These are phyloP conservation scores for Actinidia chinensis DNA, from an alignment of 179 eudicot species.

Conservation along the genomic window DNA sequence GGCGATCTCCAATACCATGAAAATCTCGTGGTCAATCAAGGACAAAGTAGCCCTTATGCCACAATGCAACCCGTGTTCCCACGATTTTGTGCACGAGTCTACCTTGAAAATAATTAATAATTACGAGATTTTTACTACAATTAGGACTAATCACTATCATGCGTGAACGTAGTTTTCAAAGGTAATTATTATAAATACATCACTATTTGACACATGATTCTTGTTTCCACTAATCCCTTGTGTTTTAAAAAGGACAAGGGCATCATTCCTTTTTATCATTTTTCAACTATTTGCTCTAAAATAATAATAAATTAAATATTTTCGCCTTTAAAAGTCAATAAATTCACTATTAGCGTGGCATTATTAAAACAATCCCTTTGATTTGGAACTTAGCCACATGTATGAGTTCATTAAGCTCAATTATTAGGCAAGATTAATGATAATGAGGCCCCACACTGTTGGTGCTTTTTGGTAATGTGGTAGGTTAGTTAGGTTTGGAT, in stretches of 20 bases:
- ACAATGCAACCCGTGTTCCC: too few relatives aligned
- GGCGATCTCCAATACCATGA: too few relatives aligned
- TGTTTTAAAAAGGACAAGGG: background rate
- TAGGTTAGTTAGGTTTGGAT: too few relatives aligned
- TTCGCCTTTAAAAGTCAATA: background rate
- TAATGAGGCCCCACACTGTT: too few relatives aligned
- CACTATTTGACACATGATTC: background rate
- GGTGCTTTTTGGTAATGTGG: too few relatives aligned
- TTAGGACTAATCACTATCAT: too few relatives aligned
- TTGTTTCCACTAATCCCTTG: background rate
- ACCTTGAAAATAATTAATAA: too few relatives aligned
- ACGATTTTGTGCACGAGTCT: too few relatives aligned
- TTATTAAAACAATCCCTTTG: background rate
- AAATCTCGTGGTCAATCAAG: too few relatives aligned
- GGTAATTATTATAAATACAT: conserved; percentile 3
- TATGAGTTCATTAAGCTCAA: background rate
- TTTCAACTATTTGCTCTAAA: conserved; percentile 3
- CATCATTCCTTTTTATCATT: conserved; percentile 17
- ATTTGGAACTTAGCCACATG: background rate
- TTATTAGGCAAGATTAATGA: too few relatives aligned
- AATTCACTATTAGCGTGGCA: background rate
- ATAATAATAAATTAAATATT: background rate
- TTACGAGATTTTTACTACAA: too few relatives aligned
- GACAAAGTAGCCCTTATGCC: too few relatives aligned
- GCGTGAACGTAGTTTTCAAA: background rate